Conservation (phyloP, 2,329 filamentous ascomycete genomes). For the Cercospora beticola region DNA sequence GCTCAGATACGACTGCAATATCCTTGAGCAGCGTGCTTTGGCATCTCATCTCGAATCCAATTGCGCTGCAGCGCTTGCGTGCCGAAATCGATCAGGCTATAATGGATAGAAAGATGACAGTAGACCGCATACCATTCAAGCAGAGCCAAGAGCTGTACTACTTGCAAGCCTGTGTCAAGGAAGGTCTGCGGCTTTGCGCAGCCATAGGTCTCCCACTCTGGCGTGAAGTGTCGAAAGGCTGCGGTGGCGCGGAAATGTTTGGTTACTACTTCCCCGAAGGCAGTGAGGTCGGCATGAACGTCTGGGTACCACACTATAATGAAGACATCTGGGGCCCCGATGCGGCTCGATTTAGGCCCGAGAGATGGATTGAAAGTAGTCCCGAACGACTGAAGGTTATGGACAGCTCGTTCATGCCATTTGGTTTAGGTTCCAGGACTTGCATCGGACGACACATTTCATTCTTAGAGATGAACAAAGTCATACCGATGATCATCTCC, state of each 20-base stretch:
- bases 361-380: slow-evolving; percentile 30
- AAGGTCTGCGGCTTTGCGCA: slow-evolving; percentile 30
- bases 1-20: slow-evolving; percentile 40
- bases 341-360: slow-evolving; percentile 22
- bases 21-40: slow-evolving; percentile 37
- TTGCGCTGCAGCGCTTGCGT: slow-evolving; percentile 28
- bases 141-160: slow-evolving; percentile 42
- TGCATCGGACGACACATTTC: slow-evolving; percentile 39
- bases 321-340: slow-evolving; percentile 26
- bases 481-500: slow-evolving; percentile 35
- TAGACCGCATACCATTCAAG: slow-evolving; percentile 31
- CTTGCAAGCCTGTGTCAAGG: slow-evolving; percentile 39
- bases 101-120: slow-evolving; percentile 15
- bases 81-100: slow-evolving; percentile 19
- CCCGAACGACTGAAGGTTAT: slow-evolving; percentile 38
- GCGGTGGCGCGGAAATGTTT: slow-evolving; percentile 19
- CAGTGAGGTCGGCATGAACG: slow-evolving; percentile 38
- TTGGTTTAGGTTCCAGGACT: slow-evolving; percentile 40
- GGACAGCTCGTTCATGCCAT: slow-evolving; percentile 30
- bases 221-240: slow-evolving; percentile 21
- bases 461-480: slow-evolving; percentile 34
- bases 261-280: slow-evolving; percentile 47
- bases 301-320: slow-evolving; percentile 27
- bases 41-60: slow-evolving; percentile 34
- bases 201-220: slow-evolving; percentile 22